Evolutionary conservation across 352 stramenopile species (phyloP), one percentile per base, ranked within the genome.

Genomic region (Phytopythium delawarense): DNA sequence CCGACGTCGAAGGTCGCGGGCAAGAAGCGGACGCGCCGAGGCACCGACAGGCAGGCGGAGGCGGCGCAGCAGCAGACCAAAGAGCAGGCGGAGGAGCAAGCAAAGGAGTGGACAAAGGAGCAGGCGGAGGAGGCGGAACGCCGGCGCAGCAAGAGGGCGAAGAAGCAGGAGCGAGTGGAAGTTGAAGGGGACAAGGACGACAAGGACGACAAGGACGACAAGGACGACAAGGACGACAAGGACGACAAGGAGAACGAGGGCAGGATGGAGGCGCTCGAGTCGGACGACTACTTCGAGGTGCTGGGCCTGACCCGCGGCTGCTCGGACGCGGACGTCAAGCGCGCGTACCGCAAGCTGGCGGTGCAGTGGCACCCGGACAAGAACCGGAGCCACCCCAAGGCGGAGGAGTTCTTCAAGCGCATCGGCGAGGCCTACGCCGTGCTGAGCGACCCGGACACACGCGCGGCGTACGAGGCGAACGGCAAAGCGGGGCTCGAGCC

Each of bases 291-390:
- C 64, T 93, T 91, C 51, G 65, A 74, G 28, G 72, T 91, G 42
- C 67, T 93, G 35, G 72, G 72, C 5, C 59, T 93, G 11, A 20
- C 64, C 12, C 74, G 70, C 42, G 58, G 63, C 0, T 79, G 76
- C 20, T 75, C 69, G 0, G 82, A 79, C 2, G 59, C 69, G 1
- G 82, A 91, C n/a, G 70, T 93, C 18, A 85, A 84, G 63, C 72
- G 72, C 21, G 84, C 84, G 39, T 93, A 91, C 64, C 61, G 76
- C 13, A 85, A 84, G 52, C 63, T 91, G 59, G 81, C 81, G 32
- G 72, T 98, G 40, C 94, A 94, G 63, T 98, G 91, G 75, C 94
- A 98, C 67, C 94, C 94, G 2, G 94, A 98, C 67, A 98, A 98
- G 70, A 97, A 98, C 68, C 80, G 86, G 42, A 75, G 81, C 25